Evolutionary conservation across 2,329 filamentous ascomycete genomes (phyloP).

Genomic region (Emericellopsis cladophorae): DNA sequence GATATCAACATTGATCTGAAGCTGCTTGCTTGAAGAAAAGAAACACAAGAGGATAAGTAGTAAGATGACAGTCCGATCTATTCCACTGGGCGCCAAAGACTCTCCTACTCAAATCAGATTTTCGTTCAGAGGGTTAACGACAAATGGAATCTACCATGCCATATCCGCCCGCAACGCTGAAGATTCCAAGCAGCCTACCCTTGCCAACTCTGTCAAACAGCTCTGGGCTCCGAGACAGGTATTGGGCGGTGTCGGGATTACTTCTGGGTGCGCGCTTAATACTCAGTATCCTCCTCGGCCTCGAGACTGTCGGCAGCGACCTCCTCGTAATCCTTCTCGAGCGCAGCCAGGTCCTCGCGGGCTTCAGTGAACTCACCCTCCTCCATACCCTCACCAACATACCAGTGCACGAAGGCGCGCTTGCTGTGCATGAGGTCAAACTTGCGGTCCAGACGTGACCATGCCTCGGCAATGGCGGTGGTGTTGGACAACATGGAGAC

Average conservation of each 20-base stretch:
- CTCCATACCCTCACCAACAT: conserved; percentile 85
- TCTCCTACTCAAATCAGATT: background rate
- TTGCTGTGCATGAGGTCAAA: conserved; percentile 72
- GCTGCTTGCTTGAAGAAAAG: conserved; percentile 9
- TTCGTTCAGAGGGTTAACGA: background rate
- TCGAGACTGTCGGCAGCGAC: conserved; percentile 62
- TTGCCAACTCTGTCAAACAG: no score
- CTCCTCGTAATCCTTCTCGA: conserved; percentile 83
- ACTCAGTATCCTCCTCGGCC: conserved; percentile 58
- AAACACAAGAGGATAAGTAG: conserved; percentile 6
- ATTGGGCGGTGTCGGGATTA: background rate
- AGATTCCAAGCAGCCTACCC: no score
- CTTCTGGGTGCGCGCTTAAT: conserved; percentile 40
- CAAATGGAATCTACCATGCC: conserved; percentile 1
- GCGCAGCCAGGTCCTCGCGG: conserved; percentile 71
- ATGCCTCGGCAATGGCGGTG: conserved; percentile 61
- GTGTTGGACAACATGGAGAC: conserved; percentile 66
- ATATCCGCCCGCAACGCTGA: background rate
- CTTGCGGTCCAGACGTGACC: conserved; percentile 61
- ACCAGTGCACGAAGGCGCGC: conserved; percentile 67
- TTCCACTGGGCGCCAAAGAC: conserved; percentile 13
- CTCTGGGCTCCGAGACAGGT: no score
- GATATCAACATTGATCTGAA: conserved; percentile 19
- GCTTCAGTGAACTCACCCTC: conserved; percentile 84
- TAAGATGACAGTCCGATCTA: conserved; percentile 13